A percentile compares a stretch with the other conserved stretches of the same genome.
These are phyloP conservation scores for Carex scoparia DNA, from an alignment of 176 grass and related monocot genomes.

Conservation along the genomic window DNA sequence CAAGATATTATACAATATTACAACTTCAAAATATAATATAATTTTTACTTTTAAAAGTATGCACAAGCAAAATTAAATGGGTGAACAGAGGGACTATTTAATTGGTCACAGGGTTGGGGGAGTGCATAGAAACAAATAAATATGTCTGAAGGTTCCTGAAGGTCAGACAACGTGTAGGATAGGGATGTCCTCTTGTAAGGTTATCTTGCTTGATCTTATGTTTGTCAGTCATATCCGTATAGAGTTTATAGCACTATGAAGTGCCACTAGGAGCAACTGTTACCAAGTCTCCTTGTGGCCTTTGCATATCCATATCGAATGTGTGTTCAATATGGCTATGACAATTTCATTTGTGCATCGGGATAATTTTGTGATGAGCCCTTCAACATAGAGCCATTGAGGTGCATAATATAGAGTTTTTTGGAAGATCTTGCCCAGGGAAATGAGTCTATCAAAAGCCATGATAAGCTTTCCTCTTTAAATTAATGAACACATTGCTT, in stretches of 20 bases:
- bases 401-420: background rate
- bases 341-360: background rate
- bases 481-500: background rate
- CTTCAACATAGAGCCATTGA: background rate
- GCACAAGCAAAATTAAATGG: background rate
- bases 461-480: background rate
- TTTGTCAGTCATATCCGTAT: background rate
- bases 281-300: background rate
- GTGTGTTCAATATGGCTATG: background rate
- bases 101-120: background rate
- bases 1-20: background rate
- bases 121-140: background rate
- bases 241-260: background rate
- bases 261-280: background rate
- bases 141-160: background rate
- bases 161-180: background rate
- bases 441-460: background rate
- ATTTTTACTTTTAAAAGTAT: background rate
- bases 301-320: background rate
- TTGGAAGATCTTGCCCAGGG: background rate
- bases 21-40: background rate
- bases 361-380: background rate
- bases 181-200: background rate
- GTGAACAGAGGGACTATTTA: background rate
- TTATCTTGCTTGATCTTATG: background rate